These are phyloP conservation scores for Coffea canephora DNA, from an alignment of 257 asterid genomes.

Conservation along the genomic window DNA sequence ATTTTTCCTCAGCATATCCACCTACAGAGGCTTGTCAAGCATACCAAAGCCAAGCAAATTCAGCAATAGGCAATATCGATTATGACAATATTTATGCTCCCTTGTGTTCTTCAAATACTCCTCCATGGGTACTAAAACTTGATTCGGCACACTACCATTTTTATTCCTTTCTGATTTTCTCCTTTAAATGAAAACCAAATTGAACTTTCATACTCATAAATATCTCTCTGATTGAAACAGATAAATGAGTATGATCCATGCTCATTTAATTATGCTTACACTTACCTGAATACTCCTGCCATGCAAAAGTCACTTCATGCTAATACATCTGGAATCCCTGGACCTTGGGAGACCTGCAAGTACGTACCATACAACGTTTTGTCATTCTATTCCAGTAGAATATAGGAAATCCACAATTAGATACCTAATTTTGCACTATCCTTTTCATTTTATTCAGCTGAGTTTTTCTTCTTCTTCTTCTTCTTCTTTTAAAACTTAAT, in stretches of 20 bases:
- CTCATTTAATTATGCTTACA: constrained; percentile 26
- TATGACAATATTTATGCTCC: constrained; percentile 51
- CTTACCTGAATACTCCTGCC: constrained; percentile 41
- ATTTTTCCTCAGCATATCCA: constrained; percentile 28
- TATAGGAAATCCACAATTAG: too few species aligned
- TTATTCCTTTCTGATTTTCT: too few species aligned
- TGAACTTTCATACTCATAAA: background rate
- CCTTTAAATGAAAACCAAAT: too few species aligned
- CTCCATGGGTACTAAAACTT: too few species aligned
- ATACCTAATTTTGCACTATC: too few species aligned
- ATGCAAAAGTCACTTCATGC: constrained; percentile 61
- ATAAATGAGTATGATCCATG: constrained; percentile 56
- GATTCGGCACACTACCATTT: too few species aligned
- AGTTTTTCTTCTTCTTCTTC: too few species aligned
- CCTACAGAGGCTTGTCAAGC: constrained; percentile 26
- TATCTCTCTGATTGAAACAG: constrained; percentile 16
- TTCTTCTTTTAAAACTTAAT: too few species aligned
- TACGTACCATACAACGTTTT: background rate
- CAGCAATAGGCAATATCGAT: constrained; percentile 22
- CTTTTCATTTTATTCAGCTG: too few species aligned
- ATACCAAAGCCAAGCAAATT: constrained; percentile 16
- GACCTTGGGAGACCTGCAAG: constrained; percentile 53
- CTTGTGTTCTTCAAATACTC: constrained; percentile 25
- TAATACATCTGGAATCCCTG: constrained; percentile 37
- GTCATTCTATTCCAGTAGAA: too few species aligned